Evolutionary conservation across 1,139 yeast genomes (phyloP).

Genomic region (Hyphopichia khmerensis): DNA sequence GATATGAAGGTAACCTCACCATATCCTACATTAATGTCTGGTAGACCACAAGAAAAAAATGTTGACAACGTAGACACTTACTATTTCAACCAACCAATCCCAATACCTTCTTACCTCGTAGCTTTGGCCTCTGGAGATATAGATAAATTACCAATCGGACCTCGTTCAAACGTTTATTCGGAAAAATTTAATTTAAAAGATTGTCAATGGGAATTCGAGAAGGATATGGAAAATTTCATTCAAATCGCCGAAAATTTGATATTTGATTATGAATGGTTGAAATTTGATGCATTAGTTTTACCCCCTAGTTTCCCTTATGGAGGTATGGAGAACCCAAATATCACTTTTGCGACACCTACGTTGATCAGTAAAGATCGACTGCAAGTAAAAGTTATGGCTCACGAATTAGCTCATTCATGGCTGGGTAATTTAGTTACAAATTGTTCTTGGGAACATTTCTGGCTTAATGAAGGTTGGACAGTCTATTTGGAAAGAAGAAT

Average conservation of each 20-base stretch:
- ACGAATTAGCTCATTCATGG: slow-evolving; percentile 92
- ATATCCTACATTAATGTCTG: slow-evolving; percentile 70
- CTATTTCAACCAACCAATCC: slow-evolving; percentile 68
- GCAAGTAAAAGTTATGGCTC: slow-evolving; percentile 86
- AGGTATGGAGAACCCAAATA: slow-evolving; percentile 94
- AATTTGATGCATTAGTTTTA: slow-evolving; percentile 75
- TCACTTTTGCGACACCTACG: slow-evolving; percentile 91
- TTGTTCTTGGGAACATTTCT: slow-evolving; percentile 90
- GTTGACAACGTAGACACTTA: slow-evolving; percentile 21
- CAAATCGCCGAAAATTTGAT: slow-evolving; percentile 76
- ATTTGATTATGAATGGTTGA: slow-evolving; percentile 84
- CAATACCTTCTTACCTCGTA: slow-evolving; percentile 81
- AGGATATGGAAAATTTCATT: slow-evolving; percentile 76
- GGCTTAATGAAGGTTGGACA: slow-evolving; percentile 97
- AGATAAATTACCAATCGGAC: slow-evolving; percentile 70
- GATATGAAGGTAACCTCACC: slow-evolving; percentile 61
- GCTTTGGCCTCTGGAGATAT: slow-evolving; percentile 88
- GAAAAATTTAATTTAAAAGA: slow-evolving; percentile 70
- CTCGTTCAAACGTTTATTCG: slow-evolving; percentile 78
- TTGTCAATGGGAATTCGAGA: slow-evolving; percentile 77
- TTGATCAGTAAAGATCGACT: slow-evolving; percentile 82
- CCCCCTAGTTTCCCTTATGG: slow-evolving; percentile 91
- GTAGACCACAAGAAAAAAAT: slow-evolving; percentile 36
- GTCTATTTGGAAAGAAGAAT: slow-evolving; percentile 88
- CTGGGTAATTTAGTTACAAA: slow-evolving; percentile 88